Percentiles rank a stretch among this genome's conserved stretches.
phyloP scores from a whole-genome alignment of 352 stramenopile species.

The Globisporangium middletonii region DNA sequence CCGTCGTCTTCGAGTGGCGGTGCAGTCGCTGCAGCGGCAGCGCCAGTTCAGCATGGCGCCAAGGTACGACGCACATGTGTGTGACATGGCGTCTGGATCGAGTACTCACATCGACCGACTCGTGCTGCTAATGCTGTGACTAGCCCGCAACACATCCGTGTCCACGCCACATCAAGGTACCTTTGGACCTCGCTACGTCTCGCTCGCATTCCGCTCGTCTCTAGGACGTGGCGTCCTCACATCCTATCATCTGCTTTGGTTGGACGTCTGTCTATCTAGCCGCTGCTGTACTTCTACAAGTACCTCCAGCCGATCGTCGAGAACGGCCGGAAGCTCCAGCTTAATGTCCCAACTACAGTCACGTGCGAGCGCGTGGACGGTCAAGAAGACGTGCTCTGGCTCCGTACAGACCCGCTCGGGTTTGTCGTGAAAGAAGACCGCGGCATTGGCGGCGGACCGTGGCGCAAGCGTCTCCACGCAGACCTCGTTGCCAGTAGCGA shows the following conservation, averaged over 20 bases:
- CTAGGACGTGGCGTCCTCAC: background rate
- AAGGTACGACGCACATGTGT: too few relatives aligned
- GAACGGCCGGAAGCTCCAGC: constrained; percentile 21
- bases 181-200: background rate
- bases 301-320: constrained; percentile 63
- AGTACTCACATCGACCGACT: background rate
- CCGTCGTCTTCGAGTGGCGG: too few relatives aligned
- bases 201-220: background rate
- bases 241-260: background rate
- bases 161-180: constrained; percentile 28
- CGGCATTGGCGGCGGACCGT: constrained; percentile 19
- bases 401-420: constrained; percentile 41
- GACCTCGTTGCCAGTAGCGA: constrained; percentile 22
- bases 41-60: too few relatives aligned
- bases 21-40: too few relatives aligned
- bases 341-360: constrained; percentile 59
- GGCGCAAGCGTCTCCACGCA: constrained; percentile 52
- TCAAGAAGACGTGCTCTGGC: constrained; percentile 51
- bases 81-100: background rate
- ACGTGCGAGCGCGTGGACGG: constrained; percentile 49
- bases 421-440: constrained; percentile 47
- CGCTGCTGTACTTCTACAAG: constrained; percentile 79
- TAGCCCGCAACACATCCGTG: constrained; percentile 15
- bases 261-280: constrained; percentile 15
- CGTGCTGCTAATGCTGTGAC: background rate